Conservation (phyloP, 2,329 filamentous ascomycete species). For the Whalleya microplaca region DNA sequence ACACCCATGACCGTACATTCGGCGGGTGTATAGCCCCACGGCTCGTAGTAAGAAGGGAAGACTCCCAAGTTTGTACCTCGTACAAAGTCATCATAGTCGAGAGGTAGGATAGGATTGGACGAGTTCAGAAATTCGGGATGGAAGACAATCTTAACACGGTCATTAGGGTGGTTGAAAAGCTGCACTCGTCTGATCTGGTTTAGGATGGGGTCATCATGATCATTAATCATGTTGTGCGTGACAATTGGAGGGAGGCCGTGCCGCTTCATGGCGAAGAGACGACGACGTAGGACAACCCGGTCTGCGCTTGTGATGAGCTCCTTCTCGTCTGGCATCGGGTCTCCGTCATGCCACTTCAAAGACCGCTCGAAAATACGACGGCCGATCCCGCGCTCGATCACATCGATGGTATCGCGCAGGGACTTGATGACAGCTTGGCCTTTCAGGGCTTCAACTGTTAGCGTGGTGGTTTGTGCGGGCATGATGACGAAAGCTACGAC, state of each 20-base stretch:
- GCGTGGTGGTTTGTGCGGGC: slow-evolving; percentile 92
- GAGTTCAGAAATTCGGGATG: slow-evolving; percentile 98
- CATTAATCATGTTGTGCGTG: slow-evolving; percentile 98
- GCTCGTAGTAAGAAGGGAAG: slow-evolving; percentile 98
- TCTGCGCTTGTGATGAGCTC: slow-evolving; percentile 91
- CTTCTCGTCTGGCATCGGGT: slow-evolving; percentile 93
- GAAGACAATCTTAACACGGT: slow-evolving; percentile 97
- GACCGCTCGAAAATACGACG: slow-evolving; percentile 94
- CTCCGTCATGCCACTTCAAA: slow-evolving; percentile 92
- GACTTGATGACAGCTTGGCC: slow-evolving; percentile 98
- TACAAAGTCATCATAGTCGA: slow-evolving; percentile 99
- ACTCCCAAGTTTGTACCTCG: slow-evolving; percentile 94
- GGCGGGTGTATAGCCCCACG: slow-evolving; percentile 97
- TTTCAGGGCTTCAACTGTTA: slow-evolving; percentile 94
- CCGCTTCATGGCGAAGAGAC: slow-evolving; percentile 96
- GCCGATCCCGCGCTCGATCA: slow-evolving; percentile 91
- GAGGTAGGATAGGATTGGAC: slow-evolving; percentile 88
- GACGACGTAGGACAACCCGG: slow-evolving; percentile 85
- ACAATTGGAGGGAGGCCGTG: slow-evolving; percentile 90
- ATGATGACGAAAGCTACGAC: slow-evolving; percentile 98
- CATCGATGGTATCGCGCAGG: slow-evolving; percentile 86
- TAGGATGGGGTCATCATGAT: slow-evolving; percentile 88
- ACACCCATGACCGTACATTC: slow-evolving; percentile 99
- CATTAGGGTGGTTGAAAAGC: slow-evolving; percentile 92
- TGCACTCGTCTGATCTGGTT: slow-evolving; percentile 96